phyloP scores from a whole-genome alignment of 2,329 filamentous ascomycete genomes.

The Rutstroemia sp. region DNA sequence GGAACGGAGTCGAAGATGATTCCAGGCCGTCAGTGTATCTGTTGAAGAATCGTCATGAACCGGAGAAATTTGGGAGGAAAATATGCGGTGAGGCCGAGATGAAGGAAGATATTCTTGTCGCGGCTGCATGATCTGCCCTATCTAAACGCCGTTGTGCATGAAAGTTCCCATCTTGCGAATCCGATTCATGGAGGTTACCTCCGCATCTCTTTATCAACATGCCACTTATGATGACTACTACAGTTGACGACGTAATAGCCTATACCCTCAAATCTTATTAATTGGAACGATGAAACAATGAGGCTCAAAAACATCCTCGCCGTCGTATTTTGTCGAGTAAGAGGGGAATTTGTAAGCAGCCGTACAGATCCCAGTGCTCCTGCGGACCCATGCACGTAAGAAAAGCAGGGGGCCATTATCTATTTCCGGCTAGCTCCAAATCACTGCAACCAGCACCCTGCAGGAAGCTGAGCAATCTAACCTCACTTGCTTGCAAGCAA shows the following conservation, averaged over 20 bases:
- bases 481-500: not conserved
- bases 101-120: not conserved
- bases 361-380: not conserved
- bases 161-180: slow-evolving; percentile 13
- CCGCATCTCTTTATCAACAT: slow-evolving; percentile 10
- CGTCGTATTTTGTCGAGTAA: not conserved
- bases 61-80: not conserved
- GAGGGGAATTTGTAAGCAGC: not conserved
- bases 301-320: no score
- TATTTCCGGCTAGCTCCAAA: not conserved
- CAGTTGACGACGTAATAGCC: no score
- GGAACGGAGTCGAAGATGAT: not conserved
- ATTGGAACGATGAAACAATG: no score
- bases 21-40: not conserved
- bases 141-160: slow-evolving; percentile 17
- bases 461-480: not conserved
- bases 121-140: not conserved
- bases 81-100: not conserved
- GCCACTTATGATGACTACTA: no score
- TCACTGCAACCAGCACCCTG: not conserved
- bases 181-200: slow-evolving; percentile 19
- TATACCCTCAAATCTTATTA: no score
- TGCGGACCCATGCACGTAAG: not conserved
- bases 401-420: slow-evolving; percentile 1
- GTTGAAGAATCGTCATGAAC: not conserved